Conservation (phyloP, 192 early-diverging fungal species). For the Physocladia obscura region DNA sequence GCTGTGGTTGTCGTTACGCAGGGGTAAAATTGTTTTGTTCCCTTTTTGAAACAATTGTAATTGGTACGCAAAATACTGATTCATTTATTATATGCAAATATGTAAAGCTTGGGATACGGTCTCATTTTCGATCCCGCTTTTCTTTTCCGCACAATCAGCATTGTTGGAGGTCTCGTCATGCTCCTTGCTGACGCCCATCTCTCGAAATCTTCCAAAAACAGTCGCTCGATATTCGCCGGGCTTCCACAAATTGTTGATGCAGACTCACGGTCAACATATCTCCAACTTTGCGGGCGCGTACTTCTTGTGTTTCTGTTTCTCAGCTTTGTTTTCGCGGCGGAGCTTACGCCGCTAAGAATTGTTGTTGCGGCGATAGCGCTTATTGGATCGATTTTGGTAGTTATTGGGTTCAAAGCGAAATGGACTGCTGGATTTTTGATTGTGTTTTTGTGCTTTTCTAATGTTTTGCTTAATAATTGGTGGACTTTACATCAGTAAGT, state of each 20-base stretch:
- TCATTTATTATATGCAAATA: too few relatives aligned
- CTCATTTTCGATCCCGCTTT: constrained; percentile 86
- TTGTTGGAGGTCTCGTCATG: constrained; percentile 92
- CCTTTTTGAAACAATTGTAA: too few relatives aligned
- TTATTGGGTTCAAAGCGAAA: constrained; percentile 97
- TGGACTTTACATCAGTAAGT: constrained; percentile 76
- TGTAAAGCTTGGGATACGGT: constrained; percentile 93
- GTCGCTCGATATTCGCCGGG: constrained; percentile 72
- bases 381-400: constrained; percentile 89
- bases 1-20: constrained; percentile 81
- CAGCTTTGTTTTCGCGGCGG: constrained; percentile 83
- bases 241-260: constrained; percentile 82
- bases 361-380: constrained; percentile 74
- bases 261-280: constrained; percentile 77
- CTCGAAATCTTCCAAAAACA: constrained; percentile 46
- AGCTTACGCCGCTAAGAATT: constrained; percentile 70
- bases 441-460: constrained; percentile 82
- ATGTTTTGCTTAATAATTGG: constrained; percentile 95
- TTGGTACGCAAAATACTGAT: too few relatives aligned
- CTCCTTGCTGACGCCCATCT: constrained; percentile 77
- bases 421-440: constrained; percentile 93
- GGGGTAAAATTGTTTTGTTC: background rate
- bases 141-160: constrained; percentile 90
- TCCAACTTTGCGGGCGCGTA: constrained; percentile 88
- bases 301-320: constrained; percentile 91